A percentile compares a stretch with the other conserved stretches of the same genome.
Conservation (phyloP, 2,329 filamentous ascomycete species). For the Diaporthe sp. region DNA sequence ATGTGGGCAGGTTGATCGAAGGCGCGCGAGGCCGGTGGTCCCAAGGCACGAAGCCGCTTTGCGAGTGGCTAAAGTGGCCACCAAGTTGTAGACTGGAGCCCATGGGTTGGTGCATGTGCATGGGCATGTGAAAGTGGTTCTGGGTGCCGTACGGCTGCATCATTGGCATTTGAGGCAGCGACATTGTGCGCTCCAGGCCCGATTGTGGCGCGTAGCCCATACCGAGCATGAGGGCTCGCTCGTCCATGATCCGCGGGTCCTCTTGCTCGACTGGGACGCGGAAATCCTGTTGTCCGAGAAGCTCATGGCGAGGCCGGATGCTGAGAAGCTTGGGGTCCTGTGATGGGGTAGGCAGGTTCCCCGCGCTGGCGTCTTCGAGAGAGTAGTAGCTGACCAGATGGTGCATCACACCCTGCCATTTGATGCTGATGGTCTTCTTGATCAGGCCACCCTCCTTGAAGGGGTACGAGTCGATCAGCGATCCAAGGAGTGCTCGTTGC, state of each 20-base stretch:
- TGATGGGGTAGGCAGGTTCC: constrained; percentile 70
- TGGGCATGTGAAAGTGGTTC: constrained; percentile 36
- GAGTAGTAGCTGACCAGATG: constrained; percentile 93
- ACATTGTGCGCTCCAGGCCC: constrained; percentile 36
- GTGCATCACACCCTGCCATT: constrained; percentile 80
- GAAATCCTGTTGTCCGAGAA: constrained; percentile 76
- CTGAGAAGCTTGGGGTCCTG: constrained; percentile 64
- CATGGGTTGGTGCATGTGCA: constrained; percentile 31
- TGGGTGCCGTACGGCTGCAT: constrained; percentile 34
- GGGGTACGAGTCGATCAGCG: constrained; percentile 88
- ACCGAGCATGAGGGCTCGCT: constrained; percentile 35
- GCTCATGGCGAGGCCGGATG: constrained; percentile 68
- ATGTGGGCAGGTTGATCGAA: constrained; percentile 30
- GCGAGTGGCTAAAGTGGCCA: constrained; percentile 26
- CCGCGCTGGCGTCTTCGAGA: constrained; percentile 80
- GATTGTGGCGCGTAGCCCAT: constrained; percentile 34
- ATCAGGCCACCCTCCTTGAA: constrained; percentile 88
- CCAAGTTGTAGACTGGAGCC: constrained; percentile 25
- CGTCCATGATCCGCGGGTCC: constrained; percentile 53
- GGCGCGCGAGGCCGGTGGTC: constrained; percentile 35
- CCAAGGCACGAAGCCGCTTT: constrained; percentile 27
- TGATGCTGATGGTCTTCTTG: constrained; percentile 93
- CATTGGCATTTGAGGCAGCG: constrained; percentile 37
- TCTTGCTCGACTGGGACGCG: constrained; percentile 75
- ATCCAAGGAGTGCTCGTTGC: constrained; percentile 75